Conservation (phyloP, 176 grass and related monocot genomes). For the Puccinellia tenuiflora region DNA sequence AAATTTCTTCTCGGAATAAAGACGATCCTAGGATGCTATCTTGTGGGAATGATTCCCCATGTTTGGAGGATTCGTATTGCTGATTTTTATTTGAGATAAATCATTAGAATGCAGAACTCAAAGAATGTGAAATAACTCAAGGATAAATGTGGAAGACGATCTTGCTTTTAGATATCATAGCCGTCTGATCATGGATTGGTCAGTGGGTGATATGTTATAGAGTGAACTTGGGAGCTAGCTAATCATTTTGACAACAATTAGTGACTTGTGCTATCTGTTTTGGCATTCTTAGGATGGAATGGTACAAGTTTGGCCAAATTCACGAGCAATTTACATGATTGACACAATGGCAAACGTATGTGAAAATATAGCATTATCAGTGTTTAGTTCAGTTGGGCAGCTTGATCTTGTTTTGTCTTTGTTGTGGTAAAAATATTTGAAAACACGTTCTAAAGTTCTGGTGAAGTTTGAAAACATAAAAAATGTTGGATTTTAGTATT, state of each 20-base stretch:
- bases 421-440: neutral
- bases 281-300: neutral
- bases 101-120: conserved; percentile 6
- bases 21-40: neutral
- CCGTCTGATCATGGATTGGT: neutral
- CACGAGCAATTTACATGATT: neutral
- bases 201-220: neutral
- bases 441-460: no score
- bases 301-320: neutral
- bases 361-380: neutral
- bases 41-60: conserved; percentile 8
- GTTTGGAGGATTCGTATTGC: neutral
- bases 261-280: neutral
- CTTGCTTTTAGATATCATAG: conserved; percentile 11
- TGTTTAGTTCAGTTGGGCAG: neutral
- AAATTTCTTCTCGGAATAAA: neutral
- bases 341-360: neutral
- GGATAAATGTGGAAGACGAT: neutral
- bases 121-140: neutral
- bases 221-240: neutral
- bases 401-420: neutral
- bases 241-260: conserved; percentile 8
- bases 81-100: neutral
- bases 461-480: neutral
- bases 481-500: no score